A percentile compares a stretch with the other conserved stretches of the same genome.
phyloP scores from a whole-genome alignment of 164 flowering plant genomes.

The Kingdonia uniflora region DNA sequence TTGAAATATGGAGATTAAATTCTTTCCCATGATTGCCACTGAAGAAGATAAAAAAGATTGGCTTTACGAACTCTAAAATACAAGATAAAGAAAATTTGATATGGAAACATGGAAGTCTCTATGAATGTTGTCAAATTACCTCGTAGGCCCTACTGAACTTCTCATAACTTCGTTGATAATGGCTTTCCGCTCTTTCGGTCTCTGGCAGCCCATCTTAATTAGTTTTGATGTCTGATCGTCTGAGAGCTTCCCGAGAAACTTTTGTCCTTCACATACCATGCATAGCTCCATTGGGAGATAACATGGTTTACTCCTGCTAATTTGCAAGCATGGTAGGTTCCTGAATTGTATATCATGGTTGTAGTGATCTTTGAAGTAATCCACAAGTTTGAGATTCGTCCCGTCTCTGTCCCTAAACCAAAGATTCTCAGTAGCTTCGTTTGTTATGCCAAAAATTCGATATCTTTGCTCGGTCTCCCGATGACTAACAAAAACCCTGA shows the following conservation, averaged over 20 bases:
- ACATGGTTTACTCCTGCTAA: slow-evolving; percentile 84
- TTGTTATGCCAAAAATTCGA: slow-evolving; percentile 59
- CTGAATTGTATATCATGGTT: slow-evolving; percentile 70
- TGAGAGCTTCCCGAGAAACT: slow-evolving; percentile 81
- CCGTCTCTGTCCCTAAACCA: slow-evolving; percentile 79
- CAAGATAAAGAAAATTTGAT: neutral
- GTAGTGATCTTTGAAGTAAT: slow-evolving; percentile 81
- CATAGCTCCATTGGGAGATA: slow-evolving; percentile 99
- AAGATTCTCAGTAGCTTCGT: slow-evolving; percentile 61
- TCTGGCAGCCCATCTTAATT: slow-evolving; percentile 81
- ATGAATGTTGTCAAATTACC: slow-evolving; percentile 31
- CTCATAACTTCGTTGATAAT: slow-evolving; percentile 65
- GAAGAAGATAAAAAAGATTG: slow-evolving; percentile 12
- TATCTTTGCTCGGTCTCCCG: slow-evolving; percentile 81
- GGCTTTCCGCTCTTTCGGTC: slow-evolving; percentile 64
- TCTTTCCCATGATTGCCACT: slow-evolving; percentile 60
- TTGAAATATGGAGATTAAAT: slow-evolving; percentile 63
- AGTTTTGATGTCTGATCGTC: slow-evolving; percentile 85
- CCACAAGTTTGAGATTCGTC: slow-evolving; percentile 42
- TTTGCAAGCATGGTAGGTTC: slow-evolving; percentile 90
- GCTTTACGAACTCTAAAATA: no score
- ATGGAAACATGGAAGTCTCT: neutral
- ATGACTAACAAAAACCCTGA: slow-evolving; percentile 84
- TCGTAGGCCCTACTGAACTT: slow-evolving; percentile 69
- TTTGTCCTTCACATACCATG: slow-evolving; percentile 90